Evolutionary conservation across 2,329 filamentous ascomycete genomes (phyloP), one percentile per base, ranked within the genome.

Genomic region (Bipolaris sorokiniana): DNA sequence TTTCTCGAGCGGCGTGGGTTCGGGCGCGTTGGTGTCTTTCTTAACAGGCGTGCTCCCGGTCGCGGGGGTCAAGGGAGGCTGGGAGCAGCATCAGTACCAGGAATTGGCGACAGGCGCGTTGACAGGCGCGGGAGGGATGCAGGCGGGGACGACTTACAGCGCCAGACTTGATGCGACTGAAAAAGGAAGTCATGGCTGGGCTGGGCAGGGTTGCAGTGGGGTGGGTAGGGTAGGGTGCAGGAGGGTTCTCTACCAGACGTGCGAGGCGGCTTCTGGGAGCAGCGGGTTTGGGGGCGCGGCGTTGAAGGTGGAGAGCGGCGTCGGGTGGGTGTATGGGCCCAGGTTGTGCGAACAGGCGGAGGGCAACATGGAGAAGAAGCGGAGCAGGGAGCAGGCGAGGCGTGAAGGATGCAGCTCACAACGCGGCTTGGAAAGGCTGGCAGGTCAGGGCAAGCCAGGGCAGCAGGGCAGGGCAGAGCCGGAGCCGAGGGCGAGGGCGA

Each of bases 1-100:
- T 81, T 92, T 87, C 77, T 89, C 86, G 33, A 89, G 75, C 40
- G 85, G 83, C 44, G 85, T 87, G 52, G 82, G 80, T 64, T 82
- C 80, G 33, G 81, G 82, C 65, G 82, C 80, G 72, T 84, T 82
- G 57, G 81, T 78, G 66, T 88, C 86, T 71, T 86, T 87, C 78
- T 87, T 88, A 55, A 80, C 72, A 36, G 84, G 79, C 41, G 79
- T 73, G 61, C 76, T 73, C 64, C 76, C 77, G 54, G 78, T 71
- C 40, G 79, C 75, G 68, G 82, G 80, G 68, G 76, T 80, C 58
- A 78, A 74, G 52, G 82, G 77, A 66, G 77, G 78, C 82, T 85
- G 68, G 41, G 28, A 18, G 52, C 41, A 18, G 16, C 23, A 61
- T 69, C 59, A 62, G 63, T 59, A 59, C 47, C 48, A 62, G 67